Conservation (phyloP, 1,139 yeast species). For the Yamadazyma sp. region DNA sequence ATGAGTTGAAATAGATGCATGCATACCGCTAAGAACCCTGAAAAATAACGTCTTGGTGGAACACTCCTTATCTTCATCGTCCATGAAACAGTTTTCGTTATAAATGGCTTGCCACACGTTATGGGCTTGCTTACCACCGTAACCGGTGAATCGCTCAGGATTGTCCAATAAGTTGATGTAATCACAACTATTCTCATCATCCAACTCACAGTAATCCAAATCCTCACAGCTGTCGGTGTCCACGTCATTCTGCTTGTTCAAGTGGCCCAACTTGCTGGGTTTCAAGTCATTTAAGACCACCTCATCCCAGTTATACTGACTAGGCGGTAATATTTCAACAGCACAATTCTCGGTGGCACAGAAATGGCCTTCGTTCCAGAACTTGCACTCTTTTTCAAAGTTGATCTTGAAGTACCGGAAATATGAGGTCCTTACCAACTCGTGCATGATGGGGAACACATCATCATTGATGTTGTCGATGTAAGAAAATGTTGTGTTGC, state of each 20-base stretch:
- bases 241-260: conserved; percentile 21
- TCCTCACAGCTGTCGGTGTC: conserved; percentile 25
- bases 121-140: conserved; percentile 87
- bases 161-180: conserved; percentile 83
- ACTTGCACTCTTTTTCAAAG: conserved; percentile 83
- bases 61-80: conserved; percentile 52
- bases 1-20: conserved; percentile 93
- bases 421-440: conserved; percentile 66
- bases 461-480: conserved; percentile 38
- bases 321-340: conserved; percentile 62
- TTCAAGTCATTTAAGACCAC: conserved; percentile 64
- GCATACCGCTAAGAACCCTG: conserved; percentile 88
- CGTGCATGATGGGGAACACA: conserved; percentile 50
- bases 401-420: conserved; percentile 87
- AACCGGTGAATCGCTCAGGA: conserved; percentile 96
- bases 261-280: conserved; percentile 31
- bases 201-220: conserved; percentile 60
- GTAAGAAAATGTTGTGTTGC: conserved; percentile 49
- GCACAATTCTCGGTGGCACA: conserved; percentile 96
- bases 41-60: conserved; percentile 85
- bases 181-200: conserved; percentile 64
- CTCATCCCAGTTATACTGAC: conserved; percentile 58
- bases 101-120: conserved; percentile 94
- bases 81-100: conserved; percentile 77
- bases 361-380: conserved; percentile 79